These are phyloP conservation scores for Claviceps quebecensis DNA, from an alignment of 2,329 filamentous ascomycete genomes.

Conservation along the genomic window DNA sequence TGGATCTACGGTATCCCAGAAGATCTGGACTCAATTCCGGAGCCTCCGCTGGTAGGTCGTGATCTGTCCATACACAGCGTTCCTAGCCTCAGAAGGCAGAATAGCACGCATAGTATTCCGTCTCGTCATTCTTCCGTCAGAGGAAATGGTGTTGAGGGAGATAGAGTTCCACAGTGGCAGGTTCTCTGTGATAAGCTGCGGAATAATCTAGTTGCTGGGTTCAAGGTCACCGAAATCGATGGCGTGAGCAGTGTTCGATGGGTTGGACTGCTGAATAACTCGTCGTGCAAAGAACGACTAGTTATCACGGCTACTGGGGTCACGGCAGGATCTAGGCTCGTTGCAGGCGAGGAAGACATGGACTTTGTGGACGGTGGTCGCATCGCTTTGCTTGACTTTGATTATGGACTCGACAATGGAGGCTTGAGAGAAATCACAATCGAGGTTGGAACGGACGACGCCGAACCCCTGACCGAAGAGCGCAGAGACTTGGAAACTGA, in stretches of 20 bases:
- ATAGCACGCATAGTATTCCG: conserved; percentile 15
- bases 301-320: conserved; percentile 62
- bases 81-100: conserved; percentile 15
- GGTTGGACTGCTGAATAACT: conserved; percentile 43
- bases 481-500: conserved; percentile 61
- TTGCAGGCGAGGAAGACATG: conserved; percentile 55
- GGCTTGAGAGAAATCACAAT: conserved; percentile 46
- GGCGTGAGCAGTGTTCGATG: conserved; percentile 58
- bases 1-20: conserved; percentile 72
- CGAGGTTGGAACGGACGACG: conserved; percentile 57
- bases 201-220: conserved; percentile 57
- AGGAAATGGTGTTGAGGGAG: conserved; percentile 15
- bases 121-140: conserved; percentile 20
- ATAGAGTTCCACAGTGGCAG: conserved; percentile 51
- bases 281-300: conserved; percentile 39
- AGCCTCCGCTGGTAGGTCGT: conserved; percentile 17
- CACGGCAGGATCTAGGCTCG: conserved; percentile 38
- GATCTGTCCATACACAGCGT: conserved; percentile 9
- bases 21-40: conserved; percentile 49
- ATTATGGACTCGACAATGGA: conserved; percentile 45
- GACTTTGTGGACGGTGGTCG: conserved; percentile 69
- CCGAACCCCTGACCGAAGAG: conserved; percentile 60
- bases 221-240: conserved; percentile 48
- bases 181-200: conserved; percentile 52
- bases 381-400: conserved; percentile 60